Evolutionary conservation across 179 eudicot genomes (phyloP).

Genomic region (Silene coronaria): DNA sequence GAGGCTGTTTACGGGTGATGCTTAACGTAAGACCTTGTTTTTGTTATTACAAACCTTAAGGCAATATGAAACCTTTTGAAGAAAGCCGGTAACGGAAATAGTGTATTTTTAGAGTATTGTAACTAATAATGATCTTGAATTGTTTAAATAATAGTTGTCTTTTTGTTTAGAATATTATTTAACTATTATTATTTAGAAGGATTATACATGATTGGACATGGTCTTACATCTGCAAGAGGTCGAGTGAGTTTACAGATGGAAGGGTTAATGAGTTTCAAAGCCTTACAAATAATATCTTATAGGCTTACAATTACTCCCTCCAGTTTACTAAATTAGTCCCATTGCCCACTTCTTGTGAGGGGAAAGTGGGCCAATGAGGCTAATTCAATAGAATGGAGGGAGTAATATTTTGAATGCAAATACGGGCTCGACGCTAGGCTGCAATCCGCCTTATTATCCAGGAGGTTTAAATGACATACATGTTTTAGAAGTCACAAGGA

Average conservation of each 20-base stretch:
- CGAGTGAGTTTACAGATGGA: background rate
- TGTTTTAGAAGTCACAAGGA: background rate
- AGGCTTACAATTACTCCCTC: background rate
- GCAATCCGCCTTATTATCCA: background rate
- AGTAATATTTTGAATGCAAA: no score
- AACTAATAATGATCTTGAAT: background rate
- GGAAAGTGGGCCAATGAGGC: no score
- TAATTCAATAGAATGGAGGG: no score
- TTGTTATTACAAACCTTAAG: background rate
- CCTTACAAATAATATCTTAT: background rate
- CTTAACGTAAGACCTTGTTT: no score
- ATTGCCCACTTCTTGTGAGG: no score
- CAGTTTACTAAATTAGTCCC: no score
- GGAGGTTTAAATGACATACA: background rate
- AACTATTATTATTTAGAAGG: background rate
- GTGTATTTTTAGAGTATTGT: no score
- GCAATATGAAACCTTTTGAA: background rate
- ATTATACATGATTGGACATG: background rate
- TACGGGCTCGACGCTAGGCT: no score
- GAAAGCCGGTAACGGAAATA: background rate
- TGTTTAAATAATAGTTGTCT: background rate
- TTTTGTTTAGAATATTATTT: background rate
- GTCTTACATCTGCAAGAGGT: background rate
- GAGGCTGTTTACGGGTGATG: no score
- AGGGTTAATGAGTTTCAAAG: background rate